Base-by-base conservation (phyloP, 2,329 filamentous ascomycete species). In the Helotiales sp. region DNA sequence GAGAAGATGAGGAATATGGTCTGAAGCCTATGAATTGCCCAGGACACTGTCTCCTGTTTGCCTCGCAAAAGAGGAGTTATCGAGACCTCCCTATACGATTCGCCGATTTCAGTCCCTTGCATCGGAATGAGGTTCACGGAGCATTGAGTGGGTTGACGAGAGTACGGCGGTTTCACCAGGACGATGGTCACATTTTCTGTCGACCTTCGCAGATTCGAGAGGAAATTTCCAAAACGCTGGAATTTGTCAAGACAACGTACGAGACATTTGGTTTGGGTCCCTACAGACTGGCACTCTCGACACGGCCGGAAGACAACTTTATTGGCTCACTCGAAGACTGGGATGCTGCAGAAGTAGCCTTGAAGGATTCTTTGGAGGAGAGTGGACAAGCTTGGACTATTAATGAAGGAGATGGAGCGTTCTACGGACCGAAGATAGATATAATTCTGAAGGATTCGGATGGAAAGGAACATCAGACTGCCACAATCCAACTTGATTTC, bases 21-120 rank as follows among this genome's bases (percentile, higher is more conserved):
- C 76, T 96, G 65, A 96, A 96, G 73, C 91, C 91, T 13, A 96
- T 96, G 91, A 96, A 96, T 71, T 96, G 91, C 70, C 91, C 91
- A 0, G 91, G 91, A 2, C 91, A 96, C 73, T 96, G 91, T 71
- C 78, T 96, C 62, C 83, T 96, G 61, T 96, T 96, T 71, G 87
- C 83, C 59, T 87, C 87, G 47, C 83, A 87, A 63, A 81, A 81
- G 57, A 85, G 86, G 60, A 91, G 87, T 65, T 93, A 93, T 73
- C 83, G 88, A 63, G 89, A 96, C 63, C 77, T 96, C 17, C 91
- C 92, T 1, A 82, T 96, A 60, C 86, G 91, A 67, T 91, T 91
- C 73, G 90, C 91, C 55, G 92, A 96, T 72, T 96, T 96, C 69
- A 91, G 90, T 67, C 85, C 90, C 1, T 79, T 96, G n/a, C 90